Percentiles rank a stretch among this genome's conserved stretches.
These are phyloP conservation scores for Phlyctochytrium arcticum DNA, from an alignment of 192 early-diverging fungal species.

Conservation along the genomic window DNA sequence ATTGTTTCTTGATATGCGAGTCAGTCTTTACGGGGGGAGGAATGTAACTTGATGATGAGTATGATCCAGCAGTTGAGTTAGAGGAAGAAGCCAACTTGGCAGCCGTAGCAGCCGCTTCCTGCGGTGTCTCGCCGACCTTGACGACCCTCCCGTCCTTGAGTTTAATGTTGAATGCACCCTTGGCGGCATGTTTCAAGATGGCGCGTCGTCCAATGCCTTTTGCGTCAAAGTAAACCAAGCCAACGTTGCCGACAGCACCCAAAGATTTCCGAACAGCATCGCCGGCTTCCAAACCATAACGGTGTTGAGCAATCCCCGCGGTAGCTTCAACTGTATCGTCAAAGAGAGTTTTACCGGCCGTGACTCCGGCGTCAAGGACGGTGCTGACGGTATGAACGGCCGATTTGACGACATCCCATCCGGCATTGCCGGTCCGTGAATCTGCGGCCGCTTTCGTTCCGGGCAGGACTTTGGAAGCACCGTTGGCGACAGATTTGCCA, in stretches of 20 bases:
- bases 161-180: constrained; percentile 16
- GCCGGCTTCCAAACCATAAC: constrained; percentile 8
- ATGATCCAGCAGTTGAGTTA: too few relatives aligned
- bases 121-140: constrained; percentile 3
- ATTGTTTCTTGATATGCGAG: too few relatives aligned
- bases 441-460: not conserved
- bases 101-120: too few relatives aligned
- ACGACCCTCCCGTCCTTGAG: constrained; percentile 26
- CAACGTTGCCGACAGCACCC: constrained; percentile 22
- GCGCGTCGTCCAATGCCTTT: constrained; percentile 21
- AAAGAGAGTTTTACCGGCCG: constrained; percentile 18
- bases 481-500: constrained; percentile 8
- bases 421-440: not conserved
- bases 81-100: too few relatives aligned
- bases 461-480: constrained; percentile 10
- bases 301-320: constrained; percentile 4
- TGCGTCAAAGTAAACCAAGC: constrained; percentile 26
- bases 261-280: not conserved
- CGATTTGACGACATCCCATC: constrained; percentile 17
- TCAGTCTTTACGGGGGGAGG: too few relatives aligned
- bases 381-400: constrained; percentile 19
- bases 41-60: too few relatives aligned
- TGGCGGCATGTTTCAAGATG: constrained; percentile 24
- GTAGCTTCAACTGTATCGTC: constrained; percentile 13
- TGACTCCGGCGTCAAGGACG: constrained; percentile 13